A percentile compares a stretch with the other conserved stretches of the same genome.
phyloP scores from a whole-genome alignment of 495 filamentous ascomycete genomes.

The Choiromyces venosus region DNA sequence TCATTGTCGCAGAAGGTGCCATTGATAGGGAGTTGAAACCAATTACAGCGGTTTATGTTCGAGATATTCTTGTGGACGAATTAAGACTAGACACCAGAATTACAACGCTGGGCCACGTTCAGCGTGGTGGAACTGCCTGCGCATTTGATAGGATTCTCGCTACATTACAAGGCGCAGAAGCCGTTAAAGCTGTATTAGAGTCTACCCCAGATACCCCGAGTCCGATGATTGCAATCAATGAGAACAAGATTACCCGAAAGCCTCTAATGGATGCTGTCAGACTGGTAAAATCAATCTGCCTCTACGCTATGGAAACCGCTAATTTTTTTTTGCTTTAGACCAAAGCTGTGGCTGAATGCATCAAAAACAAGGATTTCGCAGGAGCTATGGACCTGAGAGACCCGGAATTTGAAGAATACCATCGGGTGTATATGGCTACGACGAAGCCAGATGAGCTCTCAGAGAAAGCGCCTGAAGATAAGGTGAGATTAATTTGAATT shows the following conservation, averaged over 20 bases:
- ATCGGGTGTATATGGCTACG: constrained; percentile 81
- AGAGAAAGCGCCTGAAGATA: constrained; percentile 60
- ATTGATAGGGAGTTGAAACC: constrained; percentile 79
- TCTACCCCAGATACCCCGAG: constrained; percentile 83
- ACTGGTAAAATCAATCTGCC: constrained; percentile 16
- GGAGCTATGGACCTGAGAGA: constrained; percentile 81
- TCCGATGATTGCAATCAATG: constrained; percentile 87
- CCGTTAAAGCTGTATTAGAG: constrained; percentile 91
- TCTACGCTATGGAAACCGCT: background rate
- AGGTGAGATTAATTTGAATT: constrained; percentile 51
- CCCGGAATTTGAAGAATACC: constrained; percentile 90
- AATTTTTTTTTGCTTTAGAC: constrained; percentile 50
- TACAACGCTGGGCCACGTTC: constrained; percentile 93
- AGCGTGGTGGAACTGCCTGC: constrained; percentile 84
- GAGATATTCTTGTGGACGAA: constrained; percentile 75
- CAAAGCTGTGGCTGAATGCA: constrained; percentile 72
- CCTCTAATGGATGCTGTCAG: constrained; percentile 82
- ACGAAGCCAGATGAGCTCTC: constrained; percentile 63
- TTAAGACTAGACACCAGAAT: constrained; percentile 78
- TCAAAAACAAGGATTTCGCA: constrained; percentile 74
- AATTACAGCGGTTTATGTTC: constrained; percentile 72
- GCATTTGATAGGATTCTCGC: constrained; percentile 93
- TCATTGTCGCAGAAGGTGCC: constrained; percentile 95
- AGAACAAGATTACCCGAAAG: constrained; percentile 94
- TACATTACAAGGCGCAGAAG: constrained; percentile 91